These are phyloP conservation scores for Zopfochytrium polystomum DNA, from an alignment of 371 early-diverging fungal species.

Conservation along the genomic window DNA sequence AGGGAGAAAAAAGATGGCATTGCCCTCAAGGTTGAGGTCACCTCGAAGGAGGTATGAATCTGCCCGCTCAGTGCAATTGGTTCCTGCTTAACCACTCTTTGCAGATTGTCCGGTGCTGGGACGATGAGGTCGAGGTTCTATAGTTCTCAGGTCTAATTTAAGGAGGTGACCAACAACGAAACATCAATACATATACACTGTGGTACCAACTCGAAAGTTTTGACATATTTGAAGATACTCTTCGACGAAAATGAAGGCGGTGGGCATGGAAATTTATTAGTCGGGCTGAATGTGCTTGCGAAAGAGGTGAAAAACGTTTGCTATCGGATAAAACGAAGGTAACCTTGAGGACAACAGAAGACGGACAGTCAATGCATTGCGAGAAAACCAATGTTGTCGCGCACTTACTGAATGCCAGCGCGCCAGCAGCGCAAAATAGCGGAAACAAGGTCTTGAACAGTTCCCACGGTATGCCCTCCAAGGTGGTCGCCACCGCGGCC, in stretches of 20 bases:
- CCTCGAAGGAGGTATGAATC: constrained; percentile 7
- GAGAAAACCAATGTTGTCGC: neutral
- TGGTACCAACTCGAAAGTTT: no score
- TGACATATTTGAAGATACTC: no score
- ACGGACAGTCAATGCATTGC: neutral
- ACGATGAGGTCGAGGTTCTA: constrained; percentile 8
- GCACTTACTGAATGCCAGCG: constrained; percentile 34
- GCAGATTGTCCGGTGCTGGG: constrained; percentile 17
- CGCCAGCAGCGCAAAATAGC: constrained; percentile 43
- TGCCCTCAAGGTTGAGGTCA: constrained; percentile 10
- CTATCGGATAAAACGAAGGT: constrained; percentile 11
- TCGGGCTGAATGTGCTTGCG: no score
- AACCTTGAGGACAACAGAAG: constrained; percentile 1
- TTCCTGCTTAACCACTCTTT: no score
- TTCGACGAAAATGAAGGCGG: no score
- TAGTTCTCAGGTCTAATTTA: no score
- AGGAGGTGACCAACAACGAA: no score
- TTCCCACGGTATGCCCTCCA: constrained; percentile 84
- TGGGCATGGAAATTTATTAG: no score
- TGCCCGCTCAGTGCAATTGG: no score
- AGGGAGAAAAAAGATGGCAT: constrained; percentile 6
- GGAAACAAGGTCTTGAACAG: constrained; percentile 49
- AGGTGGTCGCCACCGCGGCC: constrained; percentile 74
- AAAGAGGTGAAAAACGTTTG: neutral
- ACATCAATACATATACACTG: no score